Conservation (phyloP, 2,329 filamentous ascomycete species). For the Fusarium sp. region DNA sequence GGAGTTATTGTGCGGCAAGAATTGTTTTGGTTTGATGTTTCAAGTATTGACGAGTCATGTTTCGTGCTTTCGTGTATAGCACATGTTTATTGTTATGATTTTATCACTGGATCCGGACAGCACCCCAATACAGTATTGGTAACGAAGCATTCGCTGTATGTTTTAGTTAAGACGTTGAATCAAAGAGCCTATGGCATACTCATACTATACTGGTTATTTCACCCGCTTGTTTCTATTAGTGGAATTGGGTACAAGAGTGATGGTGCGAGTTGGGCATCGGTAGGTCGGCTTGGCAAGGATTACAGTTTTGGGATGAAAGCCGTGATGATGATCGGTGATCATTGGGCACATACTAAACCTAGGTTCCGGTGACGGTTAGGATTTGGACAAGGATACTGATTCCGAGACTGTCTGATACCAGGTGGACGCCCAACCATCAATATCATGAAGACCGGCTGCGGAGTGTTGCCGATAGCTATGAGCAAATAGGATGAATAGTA, state of each 20-base stretch:
- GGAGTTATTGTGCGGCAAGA: conserved; percentile 41
- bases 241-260: conserved; percentile 38
- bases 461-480: conserved; percentile 8
- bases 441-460: conserved; percentile 7
- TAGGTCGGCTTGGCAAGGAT: conserved; percentile 27
- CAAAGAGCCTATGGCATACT: conserved; percentile 15
- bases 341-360: conserved; percentile 13
- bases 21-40: conserved; percentile 30
- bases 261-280: conserved; percentile 41
- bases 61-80: conserved; percentile 32
- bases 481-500: conserved; percentile 5
- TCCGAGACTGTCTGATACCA: conserved; percentile 1
- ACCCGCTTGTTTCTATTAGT: conserved; percentile 17
- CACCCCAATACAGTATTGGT: conserved; percentile 28
- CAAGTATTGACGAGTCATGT: conserved; percentile 26
- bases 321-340: conserved; percentile 7
- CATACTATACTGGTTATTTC: conserved; percentile 8
- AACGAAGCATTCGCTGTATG: conserved; percentile 23
- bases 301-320: conserved; percentile 15
- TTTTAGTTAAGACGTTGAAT: conserved; percentile 22
- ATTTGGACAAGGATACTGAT: not conserved
- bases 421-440: not conserved
- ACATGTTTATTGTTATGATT: conserved; percentile 27
- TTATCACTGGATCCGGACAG: conserved; percentile 29
- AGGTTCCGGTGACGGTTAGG: conserved; percentile 4